A percentile compares a stretch with the other conserved stretches of the same genome.
Conservation (phyloP, 257 asterid genomes). For the Phtheirospermum japonicum region DNA sequence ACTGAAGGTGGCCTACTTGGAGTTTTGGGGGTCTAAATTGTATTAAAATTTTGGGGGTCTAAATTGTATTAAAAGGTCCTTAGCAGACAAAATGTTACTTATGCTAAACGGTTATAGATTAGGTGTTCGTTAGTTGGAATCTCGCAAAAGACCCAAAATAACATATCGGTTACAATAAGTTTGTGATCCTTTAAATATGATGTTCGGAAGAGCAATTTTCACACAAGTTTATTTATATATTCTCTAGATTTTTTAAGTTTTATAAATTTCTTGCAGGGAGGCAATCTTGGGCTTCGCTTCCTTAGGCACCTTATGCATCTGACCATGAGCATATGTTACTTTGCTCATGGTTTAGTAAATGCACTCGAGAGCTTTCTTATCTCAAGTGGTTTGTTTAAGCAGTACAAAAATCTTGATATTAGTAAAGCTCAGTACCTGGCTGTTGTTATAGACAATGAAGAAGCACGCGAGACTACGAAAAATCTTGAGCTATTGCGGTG, state of each 20-base stretch:
- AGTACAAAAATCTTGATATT: conserved; percentile 51
- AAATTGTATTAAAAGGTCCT: neutral
- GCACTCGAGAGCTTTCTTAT: conserved; percentile 72
- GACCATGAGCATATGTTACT: conserved; percentile 63
- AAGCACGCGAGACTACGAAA: conserved; percentile 63
- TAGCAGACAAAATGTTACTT: no score
- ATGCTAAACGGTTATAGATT: neutral
- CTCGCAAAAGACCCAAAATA: no score
- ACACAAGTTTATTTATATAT: no score
- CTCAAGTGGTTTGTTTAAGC: conserved; percentile 53
- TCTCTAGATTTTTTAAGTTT: conserved; percentile 23
- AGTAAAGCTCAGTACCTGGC: conserved; percentile 78
- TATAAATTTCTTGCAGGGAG: conserved; percentile 39
- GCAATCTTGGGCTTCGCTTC: conserved; percentile 45
- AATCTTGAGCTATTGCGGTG: conserved; percentile 70
- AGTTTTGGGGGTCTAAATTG: no score
- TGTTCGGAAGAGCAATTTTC: no score
- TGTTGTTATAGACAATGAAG: conserved; percentile 84
- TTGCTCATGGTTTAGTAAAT: conserved; percentile 39
- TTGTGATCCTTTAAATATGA: neutral
- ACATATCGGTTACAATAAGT: neutral
- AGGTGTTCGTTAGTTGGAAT: neutral
- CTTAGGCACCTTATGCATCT: conserved; percentile 70
- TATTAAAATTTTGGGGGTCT: neutral
- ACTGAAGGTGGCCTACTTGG: no score